Percentiles rank a stretch among this genome's conserved stretches.
Evolutionary conservation across 116 monocot genomes (phyloP).

Genomic region (Papilionanthe hybrid): DNA sequence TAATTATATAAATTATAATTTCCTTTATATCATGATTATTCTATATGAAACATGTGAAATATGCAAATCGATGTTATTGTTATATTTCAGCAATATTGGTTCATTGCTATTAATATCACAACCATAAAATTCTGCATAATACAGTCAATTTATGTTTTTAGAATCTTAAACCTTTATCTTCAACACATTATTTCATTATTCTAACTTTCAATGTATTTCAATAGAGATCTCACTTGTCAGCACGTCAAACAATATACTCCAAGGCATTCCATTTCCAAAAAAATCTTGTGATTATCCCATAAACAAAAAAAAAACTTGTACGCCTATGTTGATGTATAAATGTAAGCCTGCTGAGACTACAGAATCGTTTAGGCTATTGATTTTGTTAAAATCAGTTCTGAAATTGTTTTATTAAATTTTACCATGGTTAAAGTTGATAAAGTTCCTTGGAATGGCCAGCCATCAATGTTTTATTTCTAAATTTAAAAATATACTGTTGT

Average conservation of each 20-base stretch:
- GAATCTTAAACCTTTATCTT: background rate
- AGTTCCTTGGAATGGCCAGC: no score
- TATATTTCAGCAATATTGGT: no score
- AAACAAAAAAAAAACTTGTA: background rate
- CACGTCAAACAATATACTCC: background rate
- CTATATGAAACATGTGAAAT: background rate
- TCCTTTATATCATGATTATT: background rate
- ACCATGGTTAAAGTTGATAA: no score
- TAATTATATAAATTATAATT: background rate
- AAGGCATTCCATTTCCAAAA: background rate
- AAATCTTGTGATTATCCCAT: background rate
- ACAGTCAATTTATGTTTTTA: no score
- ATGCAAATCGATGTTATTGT: no score
- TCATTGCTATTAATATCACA: no score
- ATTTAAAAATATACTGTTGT: no score
- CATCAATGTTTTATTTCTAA: no score
- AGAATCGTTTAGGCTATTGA: no score
- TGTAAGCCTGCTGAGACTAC: background rate
- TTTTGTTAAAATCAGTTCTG: no score
- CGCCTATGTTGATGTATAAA: background rate
- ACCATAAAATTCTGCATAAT: no score
- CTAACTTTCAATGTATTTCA: background rate
- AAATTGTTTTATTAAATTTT: no score
- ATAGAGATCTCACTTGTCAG: background rate
- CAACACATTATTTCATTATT: background rate